phyloP scores from a whole-genome alignment of 2,329 filamentous ascomycete genomes.

The Beauveria scarabaeidicola region DNA sequence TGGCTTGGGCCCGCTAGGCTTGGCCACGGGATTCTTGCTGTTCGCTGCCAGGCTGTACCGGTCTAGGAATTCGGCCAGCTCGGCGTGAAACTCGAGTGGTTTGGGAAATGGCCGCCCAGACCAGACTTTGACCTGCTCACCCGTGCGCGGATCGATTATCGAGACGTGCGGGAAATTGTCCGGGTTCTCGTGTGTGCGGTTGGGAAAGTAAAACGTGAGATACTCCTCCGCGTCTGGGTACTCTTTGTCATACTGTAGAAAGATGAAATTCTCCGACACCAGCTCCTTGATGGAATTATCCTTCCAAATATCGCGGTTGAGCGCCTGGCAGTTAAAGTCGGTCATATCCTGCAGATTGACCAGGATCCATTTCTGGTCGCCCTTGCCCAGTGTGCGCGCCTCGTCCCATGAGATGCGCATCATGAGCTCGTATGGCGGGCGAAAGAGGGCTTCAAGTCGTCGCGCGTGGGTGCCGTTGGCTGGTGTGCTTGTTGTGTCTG shows the following conservation, averaged over 20 bases:
- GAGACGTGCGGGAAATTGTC: slow-evolving; percentile 93
- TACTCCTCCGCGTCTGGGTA: slow-evolving; percentile 73
- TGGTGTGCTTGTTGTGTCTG: slow-evolving; percentile 13
- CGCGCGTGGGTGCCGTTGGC: slow-evolving; percentile 59
- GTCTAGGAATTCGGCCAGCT: slow-evolving; percentile 93
- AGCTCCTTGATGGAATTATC: slow-evolving; percentile 70
- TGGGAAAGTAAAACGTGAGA: slow-evolving; percentile 78
- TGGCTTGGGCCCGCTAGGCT: slow-evolving; percentile 49
- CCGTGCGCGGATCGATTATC: slow-evolving; percentile 89
- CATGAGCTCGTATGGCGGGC: slow-evolving; percentile 88
- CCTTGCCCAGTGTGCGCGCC: slow-evolving; percentile 77
- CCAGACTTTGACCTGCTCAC: slow-evolving; percentile 96
- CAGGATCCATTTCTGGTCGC: slow-evolving; percentile 85
- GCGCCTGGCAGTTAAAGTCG: slow-evolving; percentile 86
- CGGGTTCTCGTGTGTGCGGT: slow-evolving; percentile 62
- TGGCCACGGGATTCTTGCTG: slow-evolving; percentile 88
- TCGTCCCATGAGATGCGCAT: slow-evolving; percentile 70
- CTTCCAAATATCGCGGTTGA: slow-evolving; percentile 97
- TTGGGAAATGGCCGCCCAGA: slow-evolving; percentile 72
- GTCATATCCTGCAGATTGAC: slow-evolving; percentile 92
- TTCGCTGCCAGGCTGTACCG: slow-evolving; percentile 82
- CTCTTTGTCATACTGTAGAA: slow-evolving; percentile 87
- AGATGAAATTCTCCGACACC: slow-evolving; percentile 86
- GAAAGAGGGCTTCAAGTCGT: slow-evolving; percentile 82
- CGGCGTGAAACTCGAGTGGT: slow-evolving; percentile 74